phyloP scores from a whole-genome alignment of 495 filamentous ascomycete species.

The Jackrogersella minutella region DNA sequence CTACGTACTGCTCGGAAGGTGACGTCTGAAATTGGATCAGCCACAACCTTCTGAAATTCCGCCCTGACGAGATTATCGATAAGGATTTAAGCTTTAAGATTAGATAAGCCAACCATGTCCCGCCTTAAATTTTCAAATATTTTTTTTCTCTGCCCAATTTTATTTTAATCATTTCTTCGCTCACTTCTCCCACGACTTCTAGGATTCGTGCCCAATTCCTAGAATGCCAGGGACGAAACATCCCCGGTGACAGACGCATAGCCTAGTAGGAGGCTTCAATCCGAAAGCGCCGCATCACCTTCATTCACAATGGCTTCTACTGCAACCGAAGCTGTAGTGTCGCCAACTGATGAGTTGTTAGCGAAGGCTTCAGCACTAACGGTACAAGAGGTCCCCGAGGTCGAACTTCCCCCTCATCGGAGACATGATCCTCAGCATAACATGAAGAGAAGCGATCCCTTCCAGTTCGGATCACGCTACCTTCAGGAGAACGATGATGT shows the following conservation, averaged over 20 bases:
- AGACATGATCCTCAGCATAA: constrained; percentile 66
- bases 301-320: constrained; percentile 24
- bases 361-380: constrained; percentile 38
- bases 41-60: neutral
- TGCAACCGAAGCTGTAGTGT: constrained; percentile 1
- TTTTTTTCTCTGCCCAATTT: constrained; percentile 16
- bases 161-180: neutral
- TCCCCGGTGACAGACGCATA: constrained; percentile 11
- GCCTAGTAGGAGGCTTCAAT: constrained; percentile 2
- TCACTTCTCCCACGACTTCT: constrained; percentile 8
- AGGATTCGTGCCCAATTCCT: constrained; percentile 19
- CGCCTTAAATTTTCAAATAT: constrained; percentile 20
- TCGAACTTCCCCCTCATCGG: constrained; percentile 53
- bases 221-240: constrained; percentile 31
- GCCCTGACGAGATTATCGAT: constrained; percentile 13
- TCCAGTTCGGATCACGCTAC: constrained; percentile 91
- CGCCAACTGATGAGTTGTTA: constrained; percentile 35
- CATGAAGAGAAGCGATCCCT: constrained; percentile 87
- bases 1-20: constrained; percentile 1
- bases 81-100: neutral
- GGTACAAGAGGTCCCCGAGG: constrained; percentile 31
- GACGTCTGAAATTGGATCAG: constrained; percentile 12
- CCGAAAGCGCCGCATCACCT: neutral
- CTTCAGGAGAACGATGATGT: constrained; percentile 84
- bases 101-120: neutral